Evolutionary conservation across 805 yeast species (phyloP).

Genomic region (Saccharomyces paradoxus): DNA sequence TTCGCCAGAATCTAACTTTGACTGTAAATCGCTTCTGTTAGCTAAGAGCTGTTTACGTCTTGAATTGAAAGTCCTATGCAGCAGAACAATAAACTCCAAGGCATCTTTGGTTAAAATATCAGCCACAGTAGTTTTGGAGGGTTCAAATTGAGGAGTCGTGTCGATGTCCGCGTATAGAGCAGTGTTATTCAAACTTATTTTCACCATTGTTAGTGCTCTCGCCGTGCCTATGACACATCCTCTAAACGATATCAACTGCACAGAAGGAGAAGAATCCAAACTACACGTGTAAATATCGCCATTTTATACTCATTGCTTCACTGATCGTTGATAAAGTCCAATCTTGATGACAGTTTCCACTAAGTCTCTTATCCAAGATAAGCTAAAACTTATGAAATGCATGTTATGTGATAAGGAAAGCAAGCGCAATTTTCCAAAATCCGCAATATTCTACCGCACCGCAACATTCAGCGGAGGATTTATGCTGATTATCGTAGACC

Average conservation of each 20-base stretch:
- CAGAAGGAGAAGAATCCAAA: not conserved
- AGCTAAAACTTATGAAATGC: not conserved
- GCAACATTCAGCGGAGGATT: not conserved
- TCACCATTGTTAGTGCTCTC: conserved; percentile 11
- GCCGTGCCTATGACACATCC: not conserved
- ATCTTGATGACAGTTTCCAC: not conserved
- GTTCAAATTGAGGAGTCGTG: conserved; percentile 19
- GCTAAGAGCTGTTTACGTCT: conserved; percentile 51
- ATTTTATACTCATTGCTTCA: not conserved
- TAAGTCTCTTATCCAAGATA: not conserved
- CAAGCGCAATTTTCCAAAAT: not conserved
- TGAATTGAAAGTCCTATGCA: conserved; percentile 64
- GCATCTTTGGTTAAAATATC: conserved; percentile 38
- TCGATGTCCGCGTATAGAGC: conserved; percentile 29
- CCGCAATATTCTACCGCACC: not conserved
- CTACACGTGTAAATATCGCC: not conserved
- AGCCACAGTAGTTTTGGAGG: conserved; percentile 31
- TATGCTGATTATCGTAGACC: not conserved
- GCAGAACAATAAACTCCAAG: conserved; percentile 58
- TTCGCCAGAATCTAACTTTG: conserved; percentile 50
- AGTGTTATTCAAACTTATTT: conserved; percentile 26
- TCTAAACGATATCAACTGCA: not conserved
- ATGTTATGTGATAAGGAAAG: not conserved
- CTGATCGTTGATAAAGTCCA: not conserved
- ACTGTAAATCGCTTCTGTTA: conserved; percentile 55